Base-by-base conservation (phyloP, 192 early-diverging fungal genomes). In the Backusella mclennaniae region DNA sequence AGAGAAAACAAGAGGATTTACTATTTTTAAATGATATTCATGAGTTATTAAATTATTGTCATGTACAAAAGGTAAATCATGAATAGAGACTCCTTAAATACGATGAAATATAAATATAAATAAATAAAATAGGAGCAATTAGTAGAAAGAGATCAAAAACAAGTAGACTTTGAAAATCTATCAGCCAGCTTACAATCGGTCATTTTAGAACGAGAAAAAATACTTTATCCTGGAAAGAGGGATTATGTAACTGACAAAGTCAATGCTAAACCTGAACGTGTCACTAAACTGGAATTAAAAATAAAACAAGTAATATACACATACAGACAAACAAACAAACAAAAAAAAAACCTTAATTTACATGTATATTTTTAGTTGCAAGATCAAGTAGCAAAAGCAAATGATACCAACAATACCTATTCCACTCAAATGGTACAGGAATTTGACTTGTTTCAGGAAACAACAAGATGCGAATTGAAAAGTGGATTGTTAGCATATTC, bases 91-190 rank as follows among this genome's bases (percentile, higher is more conserved):
- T 33, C 17, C 29, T 35, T 29, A 56, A 56, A 56, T 11, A 56
- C n/a, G 53, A 21, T 8, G 2, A 63, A 63, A 26, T 11, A 29
- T 11, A 63, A 59, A 26, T 3, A 26, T 26, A 59, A 56, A 23
- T 21, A 66, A 14, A 29, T 33, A 33, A 7, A 67, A 29, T 81
- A 85, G 91, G 92, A 93, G 56, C 86, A 93, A 59, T 85, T 99
- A 26, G 88, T 87, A 72, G 76, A 88, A 71, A 83, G 96, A 33
- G 97, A 99, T 83, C 95, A 99, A 81, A 98, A 98, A 84, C 97
- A 99, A 84, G 86, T 97, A 7, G 96, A 98, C 84, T 92, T 92
- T 80, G 96, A 99, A 85, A 96, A 94, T 69, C 84, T 99, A 56
- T 89, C 91, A 6, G 84, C 88, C 66, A 95, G 91, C 56, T 82